Base-by-base conservation (phyloP, 2,329 filamentous ascomycete species). In the Penicillium brasilianum region DNA sequence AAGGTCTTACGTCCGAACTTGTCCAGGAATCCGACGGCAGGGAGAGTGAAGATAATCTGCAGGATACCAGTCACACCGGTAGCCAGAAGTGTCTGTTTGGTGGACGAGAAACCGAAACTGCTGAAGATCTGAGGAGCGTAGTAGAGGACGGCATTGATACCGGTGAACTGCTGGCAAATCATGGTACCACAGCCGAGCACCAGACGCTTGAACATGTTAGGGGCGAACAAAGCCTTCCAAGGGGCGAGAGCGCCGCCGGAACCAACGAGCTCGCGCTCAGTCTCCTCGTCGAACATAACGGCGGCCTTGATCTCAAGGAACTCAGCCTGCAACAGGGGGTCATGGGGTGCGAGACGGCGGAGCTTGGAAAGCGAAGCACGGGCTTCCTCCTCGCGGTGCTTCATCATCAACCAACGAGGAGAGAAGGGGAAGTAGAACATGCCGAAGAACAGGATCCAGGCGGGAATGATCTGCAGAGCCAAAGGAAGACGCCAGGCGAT, bases 221-320 rank as follows among this genome's bases (percentile, higher is more conserved):
- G 66, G 3, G 67, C 66, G 51, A 71, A 71, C n/a, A 71, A 59
- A n/a, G 67, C 66, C 59, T 71, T 71, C 68, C 68, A 71, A 4
- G 69, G 68, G 28, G 68, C 68, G 7, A 67, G 14, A 7, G 30
- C 52, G 11, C 69, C 69, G 11, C 63, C 67, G 11, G 28, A 4
- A 9, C 62, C 63, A 36, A 71, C 52, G 16, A 62, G 25, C 51
- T 90, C 87, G 0, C 85, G 84, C 10, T 89, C 82, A 0, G 86
- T 87, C 36, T 87, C 85, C 77, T 93, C 91, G 76, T 94, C 90
- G 66, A 94, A 95, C 18, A 90, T 75, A 0, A 87, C 88, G 73
- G 92, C 89, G 0, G 90, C 90, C 74, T 91, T 91, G 77, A 94
- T 93, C 73, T 94, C 91, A n/a, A 92, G 84, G 71, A 90, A 92